phyloP scores from a whole-genome alignment of 805 yeast genomes.

The Candida railenensis region DNA sequence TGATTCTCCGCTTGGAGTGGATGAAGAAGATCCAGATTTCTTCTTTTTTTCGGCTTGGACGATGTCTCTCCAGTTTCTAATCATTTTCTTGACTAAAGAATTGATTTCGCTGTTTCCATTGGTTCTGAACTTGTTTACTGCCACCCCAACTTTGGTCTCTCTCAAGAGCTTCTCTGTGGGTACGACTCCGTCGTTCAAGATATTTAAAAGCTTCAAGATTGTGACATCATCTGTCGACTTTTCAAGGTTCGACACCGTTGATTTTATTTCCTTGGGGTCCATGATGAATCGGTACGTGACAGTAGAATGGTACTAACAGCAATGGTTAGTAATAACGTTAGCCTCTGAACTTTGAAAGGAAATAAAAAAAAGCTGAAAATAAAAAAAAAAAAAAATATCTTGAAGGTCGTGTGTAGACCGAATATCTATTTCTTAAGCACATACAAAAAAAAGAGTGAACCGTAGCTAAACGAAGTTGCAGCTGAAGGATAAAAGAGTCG shows the following conservation, averaged over 20 bases:
- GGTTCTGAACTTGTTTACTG: constrained; percentile 83
- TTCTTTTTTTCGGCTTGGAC: constrained; percentile 64
- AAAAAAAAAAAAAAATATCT: background rate
- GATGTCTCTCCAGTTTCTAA: constrained; percentile 86
- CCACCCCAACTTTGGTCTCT: constrained; percentile 96
- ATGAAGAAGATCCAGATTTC: constrained; percentile 17
- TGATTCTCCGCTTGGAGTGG: constrained; percentile 8
- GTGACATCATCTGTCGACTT: constrained; percentile 62
- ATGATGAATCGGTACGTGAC: constrained; percentile 25
- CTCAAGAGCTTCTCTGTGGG: constrained; percentile 86
- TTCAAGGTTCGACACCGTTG: constrained; percentile 70
- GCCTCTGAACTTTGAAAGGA: background rate
- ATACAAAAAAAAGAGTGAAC: too few relatives aligned
- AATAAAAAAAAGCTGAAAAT: background rate
- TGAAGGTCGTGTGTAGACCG: background rate
- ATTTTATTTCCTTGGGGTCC: constrained; percentile 73
- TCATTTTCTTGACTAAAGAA: constrained; percentile 74
- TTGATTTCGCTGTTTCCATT: constrained; percentile 67
- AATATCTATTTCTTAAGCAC: too few relatives aligned
- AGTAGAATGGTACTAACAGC: too few relatives aligned
- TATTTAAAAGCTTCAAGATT: constrained; percentile 62
- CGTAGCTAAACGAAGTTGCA: too few relatives aligned
- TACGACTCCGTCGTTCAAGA: constrained; percentile 65
- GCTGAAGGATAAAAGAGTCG: too few relatives aligned
- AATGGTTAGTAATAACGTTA: background rate